Evolutionary conservation across 1,139 yeast species (phyloP), one percentile per base, ranked within the genome.

Genomic region (Geotrichum australiense): DNA sequence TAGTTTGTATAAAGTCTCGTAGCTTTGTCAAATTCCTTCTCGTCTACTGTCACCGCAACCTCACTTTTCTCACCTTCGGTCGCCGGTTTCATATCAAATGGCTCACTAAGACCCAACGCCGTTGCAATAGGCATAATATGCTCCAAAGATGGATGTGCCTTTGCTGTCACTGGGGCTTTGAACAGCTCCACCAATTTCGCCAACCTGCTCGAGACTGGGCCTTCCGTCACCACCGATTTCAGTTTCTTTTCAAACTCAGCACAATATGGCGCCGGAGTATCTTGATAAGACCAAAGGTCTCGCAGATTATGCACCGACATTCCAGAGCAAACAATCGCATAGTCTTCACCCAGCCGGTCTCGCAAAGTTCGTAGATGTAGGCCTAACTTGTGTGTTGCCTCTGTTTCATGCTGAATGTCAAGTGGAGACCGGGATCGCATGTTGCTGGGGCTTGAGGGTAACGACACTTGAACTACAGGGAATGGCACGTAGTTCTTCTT

Each of bases 281-380:
- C 34, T 20, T 10, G 26, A 18, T 34, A 39, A 28, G 12, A 11
- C 18, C 38, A 63, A 18, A 76, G 34, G 48, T 82, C 89, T 30
- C 74, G 53, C 37, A 83, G 66, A 53, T 83, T 83, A 60, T 83
- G 94, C 12, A 82, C 93, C 5, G 84, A 68, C 83, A 81, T 80
- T 2, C 94, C 94, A 0, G 89, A 80, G 45, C 78, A 71, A 3
- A 83, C 56, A 3, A 83, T 59, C 57, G 65, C 31, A 62, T 83
- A 65, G 53, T 73, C 67, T 41, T 73, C 62, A 21, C 43, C 43
- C 14, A 29, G 20, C 2, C 46, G 33, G 3, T 68, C 65, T 49
- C 87, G 68, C 50, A 78, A 73, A 35, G 66, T 62, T 23, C 71
- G 58, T 42, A 83, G 63, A 0, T 66, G 69, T 49, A 71, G 60